Evolutionary conservation across 306 rosid species (phyloP).

Genomic region (Acacia confusa): DNA sequence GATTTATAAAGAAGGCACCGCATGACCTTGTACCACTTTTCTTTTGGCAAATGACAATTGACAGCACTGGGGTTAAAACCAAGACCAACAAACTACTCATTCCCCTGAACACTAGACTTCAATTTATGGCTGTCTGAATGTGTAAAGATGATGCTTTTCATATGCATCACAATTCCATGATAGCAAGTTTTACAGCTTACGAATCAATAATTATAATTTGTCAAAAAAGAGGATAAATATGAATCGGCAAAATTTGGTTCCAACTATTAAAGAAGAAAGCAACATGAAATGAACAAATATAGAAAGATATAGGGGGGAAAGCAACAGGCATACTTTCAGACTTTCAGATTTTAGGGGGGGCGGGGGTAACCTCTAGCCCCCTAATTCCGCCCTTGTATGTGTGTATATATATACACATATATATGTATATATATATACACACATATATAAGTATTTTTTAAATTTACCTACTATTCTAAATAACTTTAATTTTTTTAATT

Average conservation of each 20-base stretch:
- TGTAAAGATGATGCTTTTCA: not conserved
- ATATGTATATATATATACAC: too few species aligned
- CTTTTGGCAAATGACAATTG: not conserved
- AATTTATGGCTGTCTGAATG: not conserved
- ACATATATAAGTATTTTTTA: too few species aligned
- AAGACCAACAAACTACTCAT: not conserved
- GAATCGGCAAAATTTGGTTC: not conserved
- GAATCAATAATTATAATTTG: not conserved
- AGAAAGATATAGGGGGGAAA: not conserved
- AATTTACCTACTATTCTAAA: too few species aligned
- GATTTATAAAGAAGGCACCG: not conserved
- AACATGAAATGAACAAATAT: not conserved
- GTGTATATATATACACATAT: too few species aligned
- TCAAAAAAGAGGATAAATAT: not conserved
- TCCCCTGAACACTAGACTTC: not conserved
- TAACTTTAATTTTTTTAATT: too few species aligned
- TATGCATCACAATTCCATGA: not conserved
- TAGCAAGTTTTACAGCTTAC: not conserved
- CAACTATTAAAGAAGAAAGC: not conserved
- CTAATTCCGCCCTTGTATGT: too few species aligned
- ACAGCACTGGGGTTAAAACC: not conserved
- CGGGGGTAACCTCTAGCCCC: too few species aligned
- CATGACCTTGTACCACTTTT: not conserved
- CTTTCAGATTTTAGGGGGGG: too few species aligned
- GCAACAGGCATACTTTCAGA: constrained; percentile 18